Evolutionary conservation across 176 grass and related monocot species (phyloP), one percentile per base, ranked within the genome.

Genomic region (Oryza longistaminata): DNA sequence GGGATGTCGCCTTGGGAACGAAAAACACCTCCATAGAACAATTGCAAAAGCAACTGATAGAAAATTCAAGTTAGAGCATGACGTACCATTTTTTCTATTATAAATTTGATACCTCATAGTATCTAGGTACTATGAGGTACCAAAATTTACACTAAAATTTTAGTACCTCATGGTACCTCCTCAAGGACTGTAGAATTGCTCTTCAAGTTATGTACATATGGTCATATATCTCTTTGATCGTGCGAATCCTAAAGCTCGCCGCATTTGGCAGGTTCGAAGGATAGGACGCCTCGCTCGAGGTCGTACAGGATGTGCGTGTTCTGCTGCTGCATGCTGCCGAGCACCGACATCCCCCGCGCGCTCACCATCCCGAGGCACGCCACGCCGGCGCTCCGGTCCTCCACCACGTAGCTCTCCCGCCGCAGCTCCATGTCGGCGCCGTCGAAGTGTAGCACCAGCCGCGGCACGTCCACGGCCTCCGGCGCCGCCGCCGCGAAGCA

Each of bases 311-410:
- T 11, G 31, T 93, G 91, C 80, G 91, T 79, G 76, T 82, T 88
- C 80, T 96, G 91, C 86, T 93, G 91, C 68, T 89, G 91, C 65
- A 90, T 83, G 83, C 88, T 94, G 45, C 93, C 93, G n/a, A 94
- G 60, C 80, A 88, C 73, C 11, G 87, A 85, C 80, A 86, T 84
- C 53, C 84, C 88, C n/a, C 67, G 26, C 34, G 82, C 33, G 71
- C 81, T 80, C 53, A 68, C 76, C 29, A 90, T 71, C 45, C 88
- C 88, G 37, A 85, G 39, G 88, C 91, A 93, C 37, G 66, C 67
- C 37, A 90, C 76, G 1, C 66, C 31, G 2, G 69, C 55, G 19
- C 1, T 29, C 21, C 14, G 16, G 84, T 91, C 87, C 13, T 71
- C 72, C 71, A 88, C 60, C 26, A 97, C 77, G 74, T 88, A 77